phyloP scores from a whole-genome alignment of 108 stramenopile genomes.

The Mediolabrus comicus region DNA sequence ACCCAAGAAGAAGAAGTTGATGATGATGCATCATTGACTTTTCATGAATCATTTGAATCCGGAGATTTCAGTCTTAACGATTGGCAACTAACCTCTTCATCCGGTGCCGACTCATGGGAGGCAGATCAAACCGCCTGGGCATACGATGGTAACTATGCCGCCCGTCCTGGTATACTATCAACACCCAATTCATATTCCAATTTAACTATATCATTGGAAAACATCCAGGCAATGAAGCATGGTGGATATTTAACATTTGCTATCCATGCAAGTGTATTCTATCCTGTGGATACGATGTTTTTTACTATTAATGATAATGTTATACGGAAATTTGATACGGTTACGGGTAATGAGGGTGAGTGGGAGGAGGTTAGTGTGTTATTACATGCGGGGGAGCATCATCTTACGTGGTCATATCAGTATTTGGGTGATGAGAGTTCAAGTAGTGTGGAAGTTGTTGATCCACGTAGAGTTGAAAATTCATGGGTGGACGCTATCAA shows the following conservation, averaged over 20 bases:
- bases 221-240: not conserved
- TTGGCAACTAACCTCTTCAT: constrained; percentile 11
- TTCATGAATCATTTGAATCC: constrained; percentile 40
- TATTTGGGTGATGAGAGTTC: constrained; percentile 13
- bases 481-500: constrained; percentile 39
- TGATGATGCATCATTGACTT: constrained; percentile 1
- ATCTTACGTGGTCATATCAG: constrained; percentile 39
- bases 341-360: constrained; percentile 28
- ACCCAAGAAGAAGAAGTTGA: constrained; percentile 6
- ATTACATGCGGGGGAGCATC: constrained; percentile 25
- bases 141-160: constrained; percentile 27
- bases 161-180: constrained; percentile 25
- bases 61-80: constrained; percentile 19
- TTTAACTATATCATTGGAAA: constrained; percentile 19
- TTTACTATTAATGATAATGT: constrained; percentile 27
- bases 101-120: constrained; percentile 22
- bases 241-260: constrained; percentile 37
- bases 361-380: constrained; percentile 34
- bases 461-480: constrained; percentile 26
- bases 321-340: constrained; percentile 23
- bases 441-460: not conserved
- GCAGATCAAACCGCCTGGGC: constrained; percentile 34
- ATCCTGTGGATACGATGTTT: constrained; percentile 27
- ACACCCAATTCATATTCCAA: constrained; percentile 10
- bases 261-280: constrained; percentile 20